Conservation (phyloP, 2,329 filamentous ascomycete species). For the Diplodia corticola region DNA sequence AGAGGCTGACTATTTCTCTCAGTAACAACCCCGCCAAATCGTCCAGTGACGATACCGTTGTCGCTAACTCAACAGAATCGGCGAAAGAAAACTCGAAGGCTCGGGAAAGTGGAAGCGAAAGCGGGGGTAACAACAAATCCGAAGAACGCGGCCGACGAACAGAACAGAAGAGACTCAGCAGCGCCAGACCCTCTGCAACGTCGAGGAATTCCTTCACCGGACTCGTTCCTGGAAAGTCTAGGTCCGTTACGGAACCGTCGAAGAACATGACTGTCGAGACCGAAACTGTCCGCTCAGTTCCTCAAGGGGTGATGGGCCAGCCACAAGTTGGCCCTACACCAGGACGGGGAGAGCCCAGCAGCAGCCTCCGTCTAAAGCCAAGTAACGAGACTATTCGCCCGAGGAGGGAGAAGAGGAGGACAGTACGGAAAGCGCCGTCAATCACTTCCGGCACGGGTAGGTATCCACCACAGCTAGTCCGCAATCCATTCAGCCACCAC, state of each 20-base stretch:
- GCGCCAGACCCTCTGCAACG: background rate
- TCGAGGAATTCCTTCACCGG: constrained; percentile 69
- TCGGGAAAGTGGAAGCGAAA: constrained; percentile 66
- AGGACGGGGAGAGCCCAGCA: constrained; percentile 64
- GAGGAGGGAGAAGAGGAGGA: constrained; percentile 87
- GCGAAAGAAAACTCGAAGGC: constrained; percentile 45
- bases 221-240: constrained; percentile 63
- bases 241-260: constrained; percentile 68
- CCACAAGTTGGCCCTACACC: constrained; percentile 54
- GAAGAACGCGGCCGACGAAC: constrained; percentile 44
- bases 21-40: constrained; percentile 27
- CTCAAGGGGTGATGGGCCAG: constrained; percentile 74
- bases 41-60: constrained; percentile 31
- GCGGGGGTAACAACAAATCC: constrained; percentile 59
- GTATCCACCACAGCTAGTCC: constrained; percentile 39
- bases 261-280: constrained; percentile 96
- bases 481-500: constrained; percentile 35
- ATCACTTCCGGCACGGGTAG: constrained; percentile 73
- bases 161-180: constrained; percentile 40
- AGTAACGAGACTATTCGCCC: constrained; percentile 96
- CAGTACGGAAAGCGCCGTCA: constrained; percentile 69
- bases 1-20: background rate
- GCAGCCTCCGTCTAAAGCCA: constrained; percentile 79
- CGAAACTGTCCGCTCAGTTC: constrained; percentile 89
- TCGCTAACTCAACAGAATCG: constrained; percentile 24